Conservation (phyloP, 495 filamentous ascomycete genomes). For the Pseudoneurospora amorphoporcata region DNA sequence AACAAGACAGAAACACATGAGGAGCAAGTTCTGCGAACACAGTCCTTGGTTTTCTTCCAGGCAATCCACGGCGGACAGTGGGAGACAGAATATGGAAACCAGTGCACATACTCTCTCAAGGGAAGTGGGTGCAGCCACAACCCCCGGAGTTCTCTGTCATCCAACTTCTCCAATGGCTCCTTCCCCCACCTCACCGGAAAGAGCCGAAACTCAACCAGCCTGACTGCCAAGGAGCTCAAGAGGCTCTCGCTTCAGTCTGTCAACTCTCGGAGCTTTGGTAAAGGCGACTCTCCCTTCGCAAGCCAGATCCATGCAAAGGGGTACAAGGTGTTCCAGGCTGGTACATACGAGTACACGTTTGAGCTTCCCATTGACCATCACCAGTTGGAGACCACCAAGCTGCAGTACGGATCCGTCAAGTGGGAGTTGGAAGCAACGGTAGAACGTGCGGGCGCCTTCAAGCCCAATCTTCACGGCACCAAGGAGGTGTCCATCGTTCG, state of each 20-base stretch:
- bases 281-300: slow-evolving; percentile 54
- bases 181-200: slow-evolving; percentile 13
- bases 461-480: slow-evolving; percentile 73
- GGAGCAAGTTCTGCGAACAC: slow-evolving; percentile 63
- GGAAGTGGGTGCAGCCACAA: slow-evolving; percentile 5
- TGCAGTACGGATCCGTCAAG: slow-evolving; percentile 77
- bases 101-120: slow-evolving; percentile 38
- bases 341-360: slow-evolving; percentile 90
- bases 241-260: slow-evolving; percentile 68
- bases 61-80: slow-evolving; percentile 47
- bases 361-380: slow-evolving; percentile 90
- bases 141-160: slow-evolving; percentile 30
- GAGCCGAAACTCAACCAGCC: slow-evolving; percentile 18
- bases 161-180: slow-evolving; percentile 26
- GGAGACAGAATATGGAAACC: slow-evolving; percentile 50
- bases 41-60: slow-evolving; percentile 76
- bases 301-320: slow-evolving; percentile 70
- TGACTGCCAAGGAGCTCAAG: slow-evolving; percentile 41
- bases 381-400: slow-evolving; percentile 82
- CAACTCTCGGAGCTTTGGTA: slow-evolving; percentile 79
- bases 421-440: slow-evolving; percentile 85
- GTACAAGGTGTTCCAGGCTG: slow-evolving; percentile 80
- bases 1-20: slow-evolving; percentile 76
- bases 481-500: slow-evolving; percentile 83
- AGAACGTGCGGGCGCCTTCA: slow-evolving; percentile 86